A percentile compares a stretch with the other conserved stretches of the same genome.
Evolutionary conservation across 2,329 filamentous ascomycete species (phyloP).

Genomic region (Beauveria brongniartii): DNA sequence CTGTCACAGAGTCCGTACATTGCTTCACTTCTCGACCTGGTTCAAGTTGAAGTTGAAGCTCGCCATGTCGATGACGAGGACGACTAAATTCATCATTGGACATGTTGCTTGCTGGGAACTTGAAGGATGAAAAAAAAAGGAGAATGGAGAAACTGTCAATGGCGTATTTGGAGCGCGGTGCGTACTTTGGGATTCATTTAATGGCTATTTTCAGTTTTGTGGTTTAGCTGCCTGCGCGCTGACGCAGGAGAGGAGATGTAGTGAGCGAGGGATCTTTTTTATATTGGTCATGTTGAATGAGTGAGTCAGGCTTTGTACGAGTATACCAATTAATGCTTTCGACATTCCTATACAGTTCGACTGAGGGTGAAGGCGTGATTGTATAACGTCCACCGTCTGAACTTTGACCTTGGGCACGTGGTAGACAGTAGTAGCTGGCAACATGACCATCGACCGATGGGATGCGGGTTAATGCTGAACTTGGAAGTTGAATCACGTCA

Average conservation of each 20-base stretch:
- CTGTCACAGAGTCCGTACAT: conserved; percentile 30
- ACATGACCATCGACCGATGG: too few species aligned
- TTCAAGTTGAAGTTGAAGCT: conserved; percentile 23
- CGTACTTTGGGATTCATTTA: background rate
- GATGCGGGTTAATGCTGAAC: too few species aligned
- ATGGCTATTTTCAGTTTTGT: background rate
- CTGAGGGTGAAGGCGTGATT: too few species aligned
- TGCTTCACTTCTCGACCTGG: conserved; percentile 31
- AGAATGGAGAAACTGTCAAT: background rate
- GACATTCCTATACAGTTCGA: background rate
- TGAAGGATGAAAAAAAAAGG: background rate
- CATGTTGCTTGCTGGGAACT: background rate
- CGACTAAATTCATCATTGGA: background rate
- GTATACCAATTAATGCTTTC: background rate
- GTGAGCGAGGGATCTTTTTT: background rate
- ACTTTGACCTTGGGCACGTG: too few species aligned
- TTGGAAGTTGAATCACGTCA: too few species aligned
- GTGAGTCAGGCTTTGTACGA: background rate
- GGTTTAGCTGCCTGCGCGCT: background rate
- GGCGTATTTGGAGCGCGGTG: conserved; percentile 5
- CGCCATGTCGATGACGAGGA: conserved; percentile 14
- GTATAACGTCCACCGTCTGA: too few species aligned
- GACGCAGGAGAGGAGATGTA: background rate
- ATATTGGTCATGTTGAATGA: background rate
- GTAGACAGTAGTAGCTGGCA: too few species aligned